A percentile compares a stretch with the other conserved stretches of the same genome.
These are phyloP conservation scores for Murraya paniculata DNA, from an alignment of 345 rosid genomes.

Conservation along the genomic window DNA sequence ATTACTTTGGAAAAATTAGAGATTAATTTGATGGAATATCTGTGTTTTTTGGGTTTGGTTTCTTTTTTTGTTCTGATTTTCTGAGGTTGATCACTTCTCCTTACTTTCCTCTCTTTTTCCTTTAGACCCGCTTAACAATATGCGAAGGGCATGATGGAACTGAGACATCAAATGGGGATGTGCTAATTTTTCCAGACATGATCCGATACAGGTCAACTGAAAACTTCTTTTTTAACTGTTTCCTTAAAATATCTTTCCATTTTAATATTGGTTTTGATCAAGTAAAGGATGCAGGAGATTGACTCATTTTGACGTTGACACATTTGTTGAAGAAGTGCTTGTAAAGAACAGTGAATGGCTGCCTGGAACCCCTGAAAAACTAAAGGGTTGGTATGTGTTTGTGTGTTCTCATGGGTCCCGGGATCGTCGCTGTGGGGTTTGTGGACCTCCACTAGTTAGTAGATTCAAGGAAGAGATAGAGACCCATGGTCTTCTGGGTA, in stretches of 20 bases:
- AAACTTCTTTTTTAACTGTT: background rate
- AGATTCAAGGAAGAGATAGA: slow-evolving; percentile 90
- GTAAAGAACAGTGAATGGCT: slow-evolving; percentile 92
- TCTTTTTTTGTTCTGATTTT: background rate
- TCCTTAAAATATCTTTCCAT: slow-evolving; percentile 8
- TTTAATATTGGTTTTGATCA: slow-evolving; percentile 16
- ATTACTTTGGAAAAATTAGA: background rate
- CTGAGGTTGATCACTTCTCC: background rate
- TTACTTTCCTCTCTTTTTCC: slow-evolving; percentile 12
- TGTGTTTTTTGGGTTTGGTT: background rate
- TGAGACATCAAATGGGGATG: slow-evolving; percentile 96
- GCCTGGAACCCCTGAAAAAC: slow-evolving; percentile 83
- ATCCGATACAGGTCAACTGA: slow-evolving; percentile 79
- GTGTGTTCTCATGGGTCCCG: slow-evolving; percentile 94
- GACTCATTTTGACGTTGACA: slow-evolving; percentile 98
- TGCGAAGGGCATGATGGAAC: slow-evolving; percentile 99
- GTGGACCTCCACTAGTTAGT: slow-evolving; percentile 81
- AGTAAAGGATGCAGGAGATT: slow-evolving; percentile 74
- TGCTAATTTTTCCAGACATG: slow-evolving; percentile 96
- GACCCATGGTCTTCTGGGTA: slow-evolving; percentile 65
- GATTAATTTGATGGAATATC: background rate
- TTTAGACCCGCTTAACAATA: slow-evolving; percentile 81
- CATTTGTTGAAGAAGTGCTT: slow-evolving; percentile 96
- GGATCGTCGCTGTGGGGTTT: slow-evolving; percentile 87
- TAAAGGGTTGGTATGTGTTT: slow-evolving; percentile 79